Evolutionary conservation across 805 yeast species (phyloP).

Genomic region (Pichia exigua): DNA sequence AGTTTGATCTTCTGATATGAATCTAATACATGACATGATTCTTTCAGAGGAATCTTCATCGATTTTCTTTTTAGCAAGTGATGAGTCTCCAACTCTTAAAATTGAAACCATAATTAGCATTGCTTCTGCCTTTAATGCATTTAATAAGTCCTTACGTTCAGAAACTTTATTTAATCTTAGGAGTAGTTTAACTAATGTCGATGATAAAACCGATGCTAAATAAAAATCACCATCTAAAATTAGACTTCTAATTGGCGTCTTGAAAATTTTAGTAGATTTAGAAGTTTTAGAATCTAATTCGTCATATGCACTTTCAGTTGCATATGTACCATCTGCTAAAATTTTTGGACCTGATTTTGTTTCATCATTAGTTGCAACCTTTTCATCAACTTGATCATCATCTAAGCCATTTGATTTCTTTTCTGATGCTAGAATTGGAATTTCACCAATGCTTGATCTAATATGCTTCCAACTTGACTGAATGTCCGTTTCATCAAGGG

Average conservation of each 20-base stretch:
- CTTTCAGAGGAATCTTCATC: slow-evolving; percentile 98
- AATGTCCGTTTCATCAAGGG: slow-evolving; percentile 60
- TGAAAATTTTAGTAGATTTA: slow-evolving; percentile 28
- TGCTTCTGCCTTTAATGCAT: slow-evolving; percentile 92
- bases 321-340: slow-evolving; percentile 98
- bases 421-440: slow-evolving; percentile 80
- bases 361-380: slow-evolving; percentile 14
- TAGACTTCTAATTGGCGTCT: slow-evolving; percentile 73
- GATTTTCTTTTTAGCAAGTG: slow-evolving; percentile 60
- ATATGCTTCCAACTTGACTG: slow-evolving; percentile 83
- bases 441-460: slow-evolving; percentile 77
- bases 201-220: slow-evolving; percentile 78
- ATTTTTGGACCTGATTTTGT: slow-evolving; percentile 63
- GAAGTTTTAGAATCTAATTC: slow-evolving; percentile 27
- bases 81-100: slow-evolving; percentile 76
- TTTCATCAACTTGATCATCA: slow-evolving; percentile 14
- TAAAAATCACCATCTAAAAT: slow-evolving; percentile 85
- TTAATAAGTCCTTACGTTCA: slow-evolving; percentile 44
- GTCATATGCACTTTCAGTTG: slow-evolving; percentile 81
- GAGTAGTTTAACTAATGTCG: slow-evolving; percentile 82
- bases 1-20: slow-evolving; percentile 59
- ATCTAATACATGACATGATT: slow-evolving; percentile 77
- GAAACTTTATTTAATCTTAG: slow-evolving; percentile 61
- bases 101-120: slow-evolving; percentile 87
- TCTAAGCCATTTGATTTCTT: slow-evolving; percentile 26